Evolutionary conservation across 2,329 filamentous ascomycete genomes (phyloP).

Genomic region (Diplodia mutila): DNA sequence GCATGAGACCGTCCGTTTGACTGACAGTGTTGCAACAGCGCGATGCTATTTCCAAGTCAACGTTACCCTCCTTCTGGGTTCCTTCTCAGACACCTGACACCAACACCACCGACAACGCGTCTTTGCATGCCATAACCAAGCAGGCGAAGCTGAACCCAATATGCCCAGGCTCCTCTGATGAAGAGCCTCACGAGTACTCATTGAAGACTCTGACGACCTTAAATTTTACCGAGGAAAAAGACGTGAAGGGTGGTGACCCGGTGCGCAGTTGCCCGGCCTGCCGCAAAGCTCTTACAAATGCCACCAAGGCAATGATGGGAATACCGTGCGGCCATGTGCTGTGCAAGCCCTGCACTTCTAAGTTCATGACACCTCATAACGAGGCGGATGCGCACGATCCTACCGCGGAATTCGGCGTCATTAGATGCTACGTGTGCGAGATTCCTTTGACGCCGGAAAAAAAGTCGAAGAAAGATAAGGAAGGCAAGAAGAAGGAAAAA

Average conservation of each 20-base stretch:
- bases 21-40: background rate
- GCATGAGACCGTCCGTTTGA: background rate
- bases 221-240: conserved; percentile 73
- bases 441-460: conserved; percentile 65
- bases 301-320: conserved; percentile 78
- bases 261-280: conserved; percentile 78
- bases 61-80: conserved; percentile 89
- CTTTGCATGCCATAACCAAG: conserved; percentile 51
- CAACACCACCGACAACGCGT: conserved; percentile 53
- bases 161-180: conserved; percentile 73
- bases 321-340: conserved; percentile 92
- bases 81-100: conserved; percentile 74
- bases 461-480: conserved; percentile 63
- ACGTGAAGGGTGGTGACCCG: conserved; percentile 52
- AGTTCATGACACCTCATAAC: conserved; percentile 67
- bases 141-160: conserved; percentile 69
- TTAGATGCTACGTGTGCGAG: conserved; percentile 87
- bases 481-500: conserved; percentile 78
- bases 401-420: conserved; percentile 49
- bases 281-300: conserved; percentile 79
- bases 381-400: conserved; percentile 62
- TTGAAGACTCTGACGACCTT: conserved; percentile 77
- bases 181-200: conserved; percentile 72
- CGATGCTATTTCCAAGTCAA: conserved; percentile 31
- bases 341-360: conserved; percentile 80